Percentiles rank a stretch among this genome's conserved stretches.
phyloP scores from a whole-genome alignment of 1,284 basidiomycete species.

The Boletus sp. region DNA sequence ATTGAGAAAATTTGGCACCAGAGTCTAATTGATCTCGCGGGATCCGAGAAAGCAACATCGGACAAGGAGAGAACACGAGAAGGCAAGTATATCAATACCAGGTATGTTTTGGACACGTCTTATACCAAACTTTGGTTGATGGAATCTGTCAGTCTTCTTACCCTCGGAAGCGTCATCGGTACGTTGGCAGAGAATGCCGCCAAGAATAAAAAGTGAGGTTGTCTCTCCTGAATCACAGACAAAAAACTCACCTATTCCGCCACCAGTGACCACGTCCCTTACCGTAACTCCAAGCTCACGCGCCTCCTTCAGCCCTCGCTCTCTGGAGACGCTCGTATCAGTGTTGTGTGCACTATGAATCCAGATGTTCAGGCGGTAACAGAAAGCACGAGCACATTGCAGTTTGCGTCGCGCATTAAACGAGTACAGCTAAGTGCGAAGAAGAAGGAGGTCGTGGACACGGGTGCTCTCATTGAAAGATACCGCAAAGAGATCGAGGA shows the following conservation, averaged over 20 bases:
- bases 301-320: slow-evolving; percentile 93
- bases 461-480: slow-evolving; percentile 86
- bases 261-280: slow-evolving; percentile 83
- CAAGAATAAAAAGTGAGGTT: slow-evolving; percentile 63
- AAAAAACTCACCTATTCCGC: slow-evolving; percentile 2
- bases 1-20: slow-evolving; percentile 30
- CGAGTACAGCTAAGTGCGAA: slow-evolving; percentile 81
- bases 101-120: slow-evolving; percentile 37
- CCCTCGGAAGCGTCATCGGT: slow-evolving; percentile 85
- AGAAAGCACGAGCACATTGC: slow-evolving; percentile 80
- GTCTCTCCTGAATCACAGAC: not conserved
- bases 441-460: slow-evolving; percentile 91
- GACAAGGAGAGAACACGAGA: slow-evolving; percentile 90
- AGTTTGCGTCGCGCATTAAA: slow-evolving; percentile 88
- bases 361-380: slow-evolving; percentile 71
- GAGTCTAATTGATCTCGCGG: slow-evolving; percentile 94
- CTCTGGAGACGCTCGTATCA: slow-evolving; percentile 91
- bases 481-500: slow-evolving; percentile 91
- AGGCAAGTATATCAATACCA: slow-evolving; percentile 92
- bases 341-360: slow-evolving; percentile 94
- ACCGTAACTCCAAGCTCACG: slow-evolving; percentile 92
- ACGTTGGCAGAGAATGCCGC: slow-evolving; percentile 84
- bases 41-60: slow-evolving; percentile 92
- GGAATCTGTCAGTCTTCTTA: slow-evolving; percentile 60
- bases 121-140: slow-evolving; percentile 1